Evolutionary conservation across 176 grass and related monocot genomes (phyloP).

Genomic region (Rhipidocladum racemiflorum): DNA sequence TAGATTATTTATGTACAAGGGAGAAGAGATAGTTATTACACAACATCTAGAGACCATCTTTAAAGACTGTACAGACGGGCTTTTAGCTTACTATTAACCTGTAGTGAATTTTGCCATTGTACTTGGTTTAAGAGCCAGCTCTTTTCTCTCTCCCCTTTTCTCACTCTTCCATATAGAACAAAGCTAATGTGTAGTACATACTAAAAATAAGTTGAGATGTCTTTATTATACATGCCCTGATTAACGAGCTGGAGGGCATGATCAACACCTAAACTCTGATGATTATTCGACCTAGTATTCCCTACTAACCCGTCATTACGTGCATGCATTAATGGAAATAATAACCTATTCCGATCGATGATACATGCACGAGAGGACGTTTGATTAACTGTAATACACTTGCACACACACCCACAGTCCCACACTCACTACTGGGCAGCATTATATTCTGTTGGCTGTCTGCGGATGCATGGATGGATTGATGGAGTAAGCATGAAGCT

Average conservation of each 20-base stretch:
- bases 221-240: too few species aligned
- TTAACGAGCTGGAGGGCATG: neutral
- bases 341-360: neutral
- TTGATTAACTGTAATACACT: conserved; percentile 24
- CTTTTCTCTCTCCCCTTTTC: too few species aligned
- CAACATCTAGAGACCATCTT: too few species aligned
- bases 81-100: too few species aligned
- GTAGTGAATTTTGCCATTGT: too few species aligned
- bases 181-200: too few species aligned
- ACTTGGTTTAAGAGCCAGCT: too few species aligned
- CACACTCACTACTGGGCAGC: neutral
- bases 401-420: neutral
- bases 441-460: neutral
- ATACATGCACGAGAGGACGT: conserved; percentile 13
- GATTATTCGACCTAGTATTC: neutral
- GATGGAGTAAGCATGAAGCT: conserved; percentile 24
- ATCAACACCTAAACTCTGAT: neutral
- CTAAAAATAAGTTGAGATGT: too few species aligned
- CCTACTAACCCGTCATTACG: conserved; percentile 20
- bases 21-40: too few species aligned
- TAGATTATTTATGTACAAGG: too few species aligned
- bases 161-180: too few species aligned
- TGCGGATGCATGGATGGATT: neutral
- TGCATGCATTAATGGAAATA: conserved; percentile 28
- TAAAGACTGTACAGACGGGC: too few species aligned